Evolutionary conservation across 352 stramenopile species (phyloP).

Genomic region (Globisporangium viniferum): DNA sequence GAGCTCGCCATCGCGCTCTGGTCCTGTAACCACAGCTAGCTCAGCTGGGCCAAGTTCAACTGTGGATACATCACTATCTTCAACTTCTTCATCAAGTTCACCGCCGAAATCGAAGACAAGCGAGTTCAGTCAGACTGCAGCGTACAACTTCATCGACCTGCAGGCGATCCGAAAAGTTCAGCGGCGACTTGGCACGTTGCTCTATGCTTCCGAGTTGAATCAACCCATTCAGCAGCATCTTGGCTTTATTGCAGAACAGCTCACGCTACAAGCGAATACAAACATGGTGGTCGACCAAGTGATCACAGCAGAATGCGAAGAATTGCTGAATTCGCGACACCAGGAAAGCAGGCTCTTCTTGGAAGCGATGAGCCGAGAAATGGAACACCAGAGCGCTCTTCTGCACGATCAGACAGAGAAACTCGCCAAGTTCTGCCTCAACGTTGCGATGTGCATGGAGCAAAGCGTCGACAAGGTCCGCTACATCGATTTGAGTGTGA

Average conservation of each 20-base stretch:
- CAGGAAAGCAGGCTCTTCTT: conserved; percentile 55
- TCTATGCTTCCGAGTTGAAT: conserved; percentile 70
- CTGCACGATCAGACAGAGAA: conserved; percentile 61
- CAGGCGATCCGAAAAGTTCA: conserved; percentile 80
- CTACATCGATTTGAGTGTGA: conserved; percentile 65
- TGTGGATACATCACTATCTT: neutral
- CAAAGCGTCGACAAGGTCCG: conserved; percentile 46
- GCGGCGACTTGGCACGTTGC: conserved; percentile 65
- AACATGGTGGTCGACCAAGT: conserved; percentile 74
- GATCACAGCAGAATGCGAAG: conserved; percentile 49
- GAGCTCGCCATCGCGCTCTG: neutral
- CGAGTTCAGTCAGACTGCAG: conserved; percentile 2
- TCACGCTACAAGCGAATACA: conserved; percentile 54
- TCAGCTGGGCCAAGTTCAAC: neutral
- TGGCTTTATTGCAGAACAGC: conserved; percentile 39
- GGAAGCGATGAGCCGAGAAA: conserved; percentile 46
- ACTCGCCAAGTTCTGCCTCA: conserved; percentile 61
- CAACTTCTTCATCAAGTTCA: neutral
- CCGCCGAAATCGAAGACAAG: conserved; percentile 1
- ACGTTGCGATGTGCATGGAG: conserved; percentile 52
- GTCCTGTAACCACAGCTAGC: neutral
- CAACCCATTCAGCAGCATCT: conserved; percentile 49
- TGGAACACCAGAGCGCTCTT: conserved; percentile 50
- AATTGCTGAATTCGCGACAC: conserved; percentile 36
- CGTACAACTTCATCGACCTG: conserved; percentile 47